Evolutionary conservation across 2,329 filamentous ascomycete genomes (phyloP).

Genomic region (Scortechinia acanthostroma): DNA sequence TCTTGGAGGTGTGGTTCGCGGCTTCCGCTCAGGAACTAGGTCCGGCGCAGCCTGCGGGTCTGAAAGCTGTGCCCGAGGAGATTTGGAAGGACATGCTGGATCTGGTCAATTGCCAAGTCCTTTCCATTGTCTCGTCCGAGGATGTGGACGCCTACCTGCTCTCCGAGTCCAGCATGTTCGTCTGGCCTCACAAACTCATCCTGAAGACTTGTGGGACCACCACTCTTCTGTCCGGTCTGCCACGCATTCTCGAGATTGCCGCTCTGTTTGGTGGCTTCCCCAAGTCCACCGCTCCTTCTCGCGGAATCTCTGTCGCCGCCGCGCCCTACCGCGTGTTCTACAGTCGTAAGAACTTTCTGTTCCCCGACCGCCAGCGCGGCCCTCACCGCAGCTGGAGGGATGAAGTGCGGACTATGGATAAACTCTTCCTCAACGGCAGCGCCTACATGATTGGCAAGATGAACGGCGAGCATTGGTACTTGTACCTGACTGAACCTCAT

Average conservation of each 20-base stretch:
- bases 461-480: constrained; percentile 76
- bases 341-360: constrained; percentile 71
- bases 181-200: constrained; percentile 72
- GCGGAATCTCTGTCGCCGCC: constrained; percentile 48
- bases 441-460: constrained; percentile 79
- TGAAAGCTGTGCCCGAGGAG: constrained; percentile 63
- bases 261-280: constrained; percentile 62
- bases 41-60: constrained; percentile 47
- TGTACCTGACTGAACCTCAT: constrained; percentile 63
- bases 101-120: constrained; percentile 70
- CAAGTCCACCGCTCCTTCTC: constrained; percentile 39
- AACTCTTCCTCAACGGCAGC: constrained; percentile 63
- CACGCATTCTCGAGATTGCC: constrained; percentile 67
- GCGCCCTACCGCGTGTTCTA: constrained; percentile 71
- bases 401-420: constrained; percentile 64
- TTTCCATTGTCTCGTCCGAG: constrained; percentile 66
- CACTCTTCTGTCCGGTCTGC: constrained; percentile 61
- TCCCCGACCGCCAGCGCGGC: constrained; percentile 66
- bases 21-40: constrained; percentile 53
- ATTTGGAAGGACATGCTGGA: constrained; percentile 74
- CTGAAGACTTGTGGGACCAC: constrained; percentile 74
- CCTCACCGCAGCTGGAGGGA: constrained; percentile 73
- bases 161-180: constrained; percentile 76
- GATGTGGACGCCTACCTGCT: constrained; percentile 71
- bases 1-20: constrained; percentile 73